These are phyloP conservation scores for Eucalyptus sideroxylon DNA, from an alignment of 345 rosid genomes.

Conservation along the genomic window DNA sequence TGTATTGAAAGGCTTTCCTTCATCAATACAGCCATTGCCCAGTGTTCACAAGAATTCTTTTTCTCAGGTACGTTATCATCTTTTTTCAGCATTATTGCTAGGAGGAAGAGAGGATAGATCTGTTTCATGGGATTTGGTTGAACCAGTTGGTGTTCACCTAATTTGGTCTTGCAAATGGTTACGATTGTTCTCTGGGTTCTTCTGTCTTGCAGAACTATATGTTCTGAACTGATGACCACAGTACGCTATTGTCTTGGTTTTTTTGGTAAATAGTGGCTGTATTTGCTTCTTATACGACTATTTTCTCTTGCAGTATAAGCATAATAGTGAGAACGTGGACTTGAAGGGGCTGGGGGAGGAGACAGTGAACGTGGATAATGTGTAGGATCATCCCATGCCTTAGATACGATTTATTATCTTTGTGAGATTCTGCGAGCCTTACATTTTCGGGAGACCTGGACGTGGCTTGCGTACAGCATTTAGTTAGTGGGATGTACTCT, in stretches of 20 bases:
- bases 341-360: too few species aligned
- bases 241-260: neutral
- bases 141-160: neutral
- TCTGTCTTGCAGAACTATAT: neutral
- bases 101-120: neutral
- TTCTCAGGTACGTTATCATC: constrained; percentile 10
- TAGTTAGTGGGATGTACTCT: too few species aligned
- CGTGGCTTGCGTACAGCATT: too few species aligned
- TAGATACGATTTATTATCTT: too few species aligned
- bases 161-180: neutral
- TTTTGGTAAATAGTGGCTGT: too few species aligned
- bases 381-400: too few species aligned
- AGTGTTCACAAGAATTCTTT: constrained; percentile 23
- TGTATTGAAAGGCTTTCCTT: constrained; percentile 15
- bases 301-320: too few species aligned
- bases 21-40: constrained; percentile 34
- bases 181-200: neutral
- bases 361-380: too few species aligned
- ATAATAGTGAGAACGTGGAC: too few species aligned
- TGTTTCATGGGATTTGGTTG: neutral
- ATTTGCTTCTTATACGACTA: too few species aligned
- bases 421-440: too few species aligned
- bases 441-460: too few species aligned
- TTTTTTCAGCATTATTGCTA: neutral
- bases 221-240: neutral